Evolutionary conservation across 495 filamentous ascomycete species (phyloP), one percentile per base, ranked within the genome.

Genomic region (Hypoxylon subgilvum): DNA sequence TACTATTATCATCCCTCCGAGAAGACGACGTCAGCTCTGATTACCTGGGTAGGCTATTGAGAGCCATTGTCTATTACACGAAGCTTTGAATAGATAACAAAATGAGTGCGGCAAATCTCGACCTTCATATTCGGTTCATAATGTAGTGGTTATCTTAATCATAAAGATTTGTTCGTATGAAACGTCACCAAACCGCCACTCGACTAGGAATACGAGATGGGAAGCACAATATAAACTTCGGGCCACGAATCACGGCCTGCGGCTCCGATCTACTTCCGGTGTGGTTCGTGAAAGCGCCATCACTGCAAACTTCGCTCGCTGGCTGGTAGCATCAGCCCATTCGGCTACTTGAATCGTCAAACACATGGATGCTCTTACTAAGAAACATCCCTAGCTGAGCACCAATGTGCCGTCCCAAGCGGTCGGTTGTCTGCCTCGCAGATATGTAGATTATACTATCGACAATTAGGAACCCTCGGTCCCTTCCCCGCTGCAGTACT

Each of bases 141-240:
- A n/a, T n/a, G n/a, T n/a, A n/a, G n/a, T n/a, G n/a, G n/a, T n/a
- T n/a, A n/a, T 38, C 34, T 18, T 9, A 5, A 14, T 22, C n/a
- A 32, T 32, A 38, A 49, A 50, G 48, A 54, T 54, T 64, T 51
- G 16, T 17, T 64, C 54, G 54, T 55, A 57, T 54, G 35, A 38
- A 38, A 55, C 61, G 61, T 64, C 61, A 64, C 59, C 61, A 46
- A 18, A 9, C 42, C 4, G 4, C 4, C 21, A 17, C 13, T 46
- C 41, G 10, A 22, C 18, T 35, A 5, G 51, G 51, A 59, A 64
- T 64, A 64, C 61, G 61, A 64, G 61, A 47, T 51, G 39, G 21
- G 35, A 58, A 21, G 32, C 23, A 51, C 39, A 38, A 59, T 52
- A 57, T 64, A 64, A 48, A 50, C 54, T 64, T 55, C 39, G 32